phyloP scores from a whole-genome alignment of 1,139 yeast species.

The Candida tropicalis region DNA sequence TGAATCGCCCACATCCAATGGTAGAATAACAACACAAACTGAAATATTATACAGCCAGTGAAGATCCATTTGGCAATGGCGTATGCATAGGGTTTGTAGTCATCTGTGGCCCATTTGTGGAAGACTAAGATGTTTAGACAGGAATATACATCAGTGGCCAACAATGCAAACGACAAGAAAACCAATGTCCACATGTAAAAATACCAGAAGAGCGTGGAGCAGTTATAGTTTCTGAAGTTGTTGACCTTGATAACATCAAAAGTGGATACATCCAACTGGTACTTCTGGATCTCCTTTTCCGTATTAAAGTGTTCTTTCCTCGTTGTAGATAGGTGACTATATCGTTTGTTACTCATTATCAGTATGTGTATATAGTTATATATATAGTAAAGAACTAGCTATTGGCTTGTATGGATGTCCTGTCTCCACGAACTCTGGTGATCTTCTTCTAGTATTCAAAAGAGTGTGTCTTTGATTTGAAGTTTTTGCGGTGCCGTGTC shows the following conservation, averaged over 20 bases:
- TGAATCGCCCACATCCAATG: constrained; percentile 63
- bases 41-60: constrained; percentile 81
- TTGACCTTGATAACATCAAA: constrained; percentile 45
- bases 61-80: constrained; percentile 74
- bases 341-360: not conserved
- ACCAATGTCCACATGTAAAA: constrained; percentile 53
- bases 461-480: too few relatives aligned
- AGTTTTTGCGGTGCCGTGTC: too few relatives aligned
- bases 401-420: too few relatives aligned
- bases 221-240: constrained; percentile 55
- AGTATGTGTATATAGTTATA: too few relatives aligned
- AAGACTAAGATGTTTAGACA: constrained; percentile 75
- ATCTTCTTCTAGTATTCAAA: too few relatives aligned
- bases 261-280: constrained; percentile 42
- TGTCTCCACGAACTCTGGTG: too few relatives aligned
- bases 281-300: constrained; percentile 32
- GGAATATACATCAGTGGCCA: constrained; percentile 79
- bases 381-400: too few relatives aligned
- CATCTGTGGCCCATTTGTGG: constrained; percentile 66
- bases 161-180: constrained; percentile 56
- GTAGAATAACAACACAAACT: constrained; percentile 59
- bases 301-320: constrained; percentile 21
- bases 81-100: constrained; percentile 60
- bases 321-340: not conserved
- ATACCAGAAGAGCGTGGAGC: constrained; percentile 58